Conservation (phyloP, 176 grass and related monocot genomes). For the Tillandsia fasciculata region DNA sequence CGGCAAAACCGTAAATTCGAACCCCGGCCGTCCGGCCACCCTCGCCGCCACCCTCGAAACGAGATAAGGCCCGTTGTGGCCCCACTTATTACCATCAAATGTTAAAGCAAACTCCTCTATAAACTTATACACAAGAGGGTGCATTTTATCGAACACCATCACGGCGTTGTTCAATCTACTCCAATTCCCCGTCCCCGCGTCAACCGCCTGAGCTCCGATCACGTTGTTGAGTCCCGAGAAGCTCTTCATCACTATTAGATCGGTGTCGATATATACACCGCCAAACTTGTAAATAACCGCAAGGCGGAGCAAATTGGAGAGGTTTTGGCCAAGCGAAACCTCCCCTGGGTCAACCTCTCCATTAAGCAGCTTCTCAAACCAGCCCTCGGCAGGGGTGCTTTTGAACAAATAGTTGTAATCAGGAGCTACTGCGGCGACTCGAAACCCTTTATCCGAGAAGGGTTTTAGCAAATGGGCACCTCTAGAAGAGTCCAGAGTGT, state of each 20-base stretch:
- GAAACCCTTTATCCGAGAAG: conserved; percentile 46
- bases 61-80: conserved; percentile 85
- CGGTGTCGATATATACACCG: conserved; percentile 70
- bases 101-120: conserved; percentile 65
- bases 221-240: conserved; percentile 43
- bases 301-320: conserved; percentile 85
- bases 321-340: conserved; percentile 72
- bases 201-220: conserved; percentile 60
- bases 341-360: conserved; percentile 48
- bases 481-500: conserved; percentile 44
- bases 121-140: conserved; percentile 62
- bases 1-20: conserved; percentile 42
- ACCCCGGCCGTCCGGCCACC: conserved; percentile 9
- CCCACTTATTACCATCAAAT: conserved; percentile 85
- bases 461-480: conserved; percentile 36
- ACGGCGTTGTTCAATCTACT: conserved; percentile 81
- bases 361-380: conserved; percentile 30
- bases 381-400: conserved; percentile 42
- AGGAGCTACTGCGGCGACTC: conserved; percentile 38
- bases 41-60: conserved; percentile 63
- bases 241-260: conserved; percentile 56
- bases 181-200: conserved; percentile 49
- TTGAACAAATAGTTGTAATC: conserved; percentile 47
- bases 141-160: conserved; percentile 64
- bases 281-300: conserved; percentile 58